Evolutionary conservation across 2,329 filamentous ascomycete species (phyloP).

Genomic region (Colletotrichum tropicicola): DNA sequence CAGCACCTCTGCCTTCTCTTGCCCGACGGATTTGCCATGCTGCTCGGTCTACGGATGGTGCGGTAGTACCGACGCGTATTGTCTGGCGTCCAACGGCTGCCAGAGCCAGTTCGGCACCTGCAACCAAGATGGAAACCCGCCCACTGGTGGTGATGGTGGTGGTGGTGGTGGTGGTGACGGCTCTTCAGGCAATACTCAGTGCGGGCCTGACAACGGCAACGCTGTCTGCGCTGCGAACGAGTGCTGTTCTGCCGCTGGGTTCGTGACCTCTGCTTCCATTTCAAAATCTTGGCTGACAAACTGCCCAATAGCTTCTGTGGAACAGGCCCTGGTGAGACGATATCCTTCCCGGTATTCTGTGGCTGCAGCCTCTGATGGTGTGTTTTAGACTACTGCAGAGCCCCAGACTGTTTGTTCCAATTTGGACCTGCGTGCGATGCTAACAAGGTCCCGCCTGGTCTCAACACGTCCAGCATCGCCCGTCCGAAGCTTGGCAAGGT

Average conservation of each 20-base stretch:
- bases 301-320: constrained; percentile 11
- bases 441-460: constrained; percentile 55
- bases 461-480: constrained; percentile 58
- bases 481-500: constrained; percentile 58
- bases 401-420: constrained; percentile 63
- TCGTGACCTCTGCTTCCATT: neutral
- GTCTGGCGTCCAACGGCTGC: constrained; percentile 43
- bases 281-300: constrained; percentile 40
- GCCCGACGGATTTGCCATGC: constrained; percentile 30
- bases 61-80: constrained; percentile 49
- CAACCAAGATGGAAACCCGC: neutral
- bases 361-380: neutral
- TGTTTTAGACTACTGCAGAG: constrained; percentile 51
- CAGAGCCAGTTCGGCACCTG: constrained; percentile 41
- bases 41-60: constrained; percentile 44
- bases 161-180: neutral
- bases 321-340: constrained; percentile 6
- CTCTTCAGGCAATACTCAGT: constrained; percentile 50
- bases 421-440: constrained; percentile 63
- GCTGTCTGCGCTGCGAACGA: constrained; percentile 34
- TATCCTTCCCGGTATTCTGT: neutral
- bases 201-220: constrained; percentile 40
- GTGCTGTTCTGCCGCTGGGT: constrained; percentile 40
- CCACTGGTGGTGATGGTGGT: neutral
- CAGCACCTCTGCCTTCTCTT: constrained; percentile 7